Conservation (phyloP, 129 eudicot species). For the Scalesia atractyloides region DNA sequence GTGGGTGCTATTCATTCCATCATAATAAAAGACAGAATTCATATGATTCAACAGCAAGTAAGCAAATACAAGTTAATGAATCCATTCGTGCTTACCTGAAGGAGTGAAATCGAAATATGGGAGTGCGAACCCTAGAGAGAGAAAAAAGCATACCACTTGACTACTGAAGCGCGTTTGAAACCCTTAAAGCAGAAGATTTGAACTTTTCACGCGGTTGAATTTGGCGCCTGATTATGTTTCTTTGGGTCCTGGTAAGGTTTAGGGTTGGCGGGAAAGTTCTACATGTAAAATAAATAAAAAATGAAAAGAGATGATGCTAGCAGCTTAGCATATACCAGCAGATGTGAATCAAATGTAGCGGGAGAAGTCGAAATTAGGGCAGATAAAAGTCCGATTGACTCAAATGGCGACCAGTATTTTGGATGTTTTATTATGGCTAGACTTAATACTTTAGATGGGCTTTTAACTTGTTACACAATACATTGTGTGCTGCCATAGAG, state of each 20-base stretch:
- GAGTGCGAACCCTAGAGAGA: constrained; percentile 10
- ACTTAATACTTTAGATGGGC: too few species aligned
- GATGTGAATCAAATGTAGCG: too few species aligned
- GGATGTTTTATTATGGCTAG: too few species aligned
- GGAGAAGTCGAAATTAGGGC: too few species aligned
- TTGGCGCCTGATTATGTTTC: not conserved
- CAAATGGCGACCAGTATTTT: too few species aligned
- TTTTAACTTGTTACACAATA: too few species aligned
- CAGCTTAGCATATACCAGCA: too few species aligned
- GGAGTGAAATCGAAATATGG: not conserved
- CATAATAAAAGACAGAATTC: not conserved
- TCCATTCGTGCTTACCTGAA: constrained; percentile 2
- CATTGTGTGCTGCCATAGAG: too few species aligned
- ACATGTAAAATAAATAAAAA: not conserved
- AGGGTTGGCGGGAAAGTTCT: not conserved
- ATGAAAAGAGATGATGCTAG: too few species aligned
- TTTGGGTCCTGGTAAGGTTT: not conserved
- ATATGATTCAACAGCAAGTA: not conserved
- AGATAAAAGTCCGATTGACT: too few species aligned
- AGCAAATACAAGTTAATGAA: not conserved
- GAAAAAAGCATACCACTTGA: constrained; percentile 10
- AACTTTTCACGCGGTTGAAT: not conserved
- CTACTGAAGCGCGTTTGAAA: constrained; percentile 11
- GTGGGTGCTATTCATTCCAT: not conserved
- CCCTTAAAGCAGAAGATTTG: constrained; percentile 5